Evolutionary conservation across 2,329 filamentous ascomycete species (phyloP).

Genomic region (Fusarium veterinarium): DNA sequence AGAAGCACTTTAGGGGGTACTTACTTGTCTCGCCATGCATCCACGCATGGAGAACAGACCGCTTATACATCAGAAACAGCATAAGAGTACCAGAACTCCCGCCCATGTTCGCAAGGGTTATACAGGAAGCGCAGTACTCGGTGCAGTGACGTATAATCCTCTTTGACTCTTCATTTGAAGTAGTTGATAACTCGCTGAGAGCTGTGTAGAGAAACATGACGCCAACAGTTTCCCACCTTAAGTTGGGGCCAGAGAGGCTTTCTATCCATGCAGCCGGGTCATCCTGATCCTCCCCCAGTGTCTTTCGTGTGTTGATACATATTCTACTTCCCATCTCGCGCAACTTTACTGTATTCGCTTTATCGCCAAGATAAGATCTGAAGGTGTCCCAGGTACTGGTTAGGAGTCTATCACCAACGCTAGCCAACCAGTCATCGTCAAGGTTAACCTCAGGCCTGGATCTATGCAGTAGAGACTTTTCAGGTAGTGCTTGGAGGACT

Average conservation of each 20-base stretch:
- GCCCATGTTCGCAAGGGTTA: not conserved
- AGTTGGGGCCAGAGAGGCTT: not conserved
- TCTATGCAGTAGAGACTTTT: rapidly evolving
- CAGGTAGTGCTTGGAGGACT: not conserved
- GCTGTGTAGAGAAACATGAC: not conserved
- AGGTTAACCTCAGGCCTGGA: rapidly evolving
- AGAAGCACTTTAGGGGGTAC: not conserved
- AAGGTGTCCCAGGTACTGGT: not conserved
- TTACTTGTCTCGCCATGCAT: conserved; percentile 1
- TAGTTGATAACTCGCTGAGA: not conserved
- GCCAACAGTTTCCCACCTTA: not conserved
- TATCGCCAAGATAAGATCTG: rapidly evolving
- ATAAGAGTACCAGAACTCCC: not conserved
- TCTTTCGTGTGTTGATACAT: not conserved
- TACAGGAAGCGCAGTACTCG: not conserved
- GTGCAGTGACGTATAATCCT: not conserved
- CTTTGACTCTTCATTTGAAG: not conserved
- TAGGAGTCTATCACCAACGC: not conserved
- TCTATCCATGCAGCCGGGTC: not conserved
- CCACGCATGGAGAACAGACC: not conserved
- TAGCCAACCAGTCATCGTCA: not conserved
- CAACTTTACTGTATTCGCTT: not conserved
- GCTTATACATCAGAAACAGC: not conserved
- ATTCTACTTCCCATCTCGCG: not conserved
- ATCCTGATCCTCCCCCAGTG: not conserved